Conservation (phyloP, 148 eudicot genomes). For the Pouteria glomerata region DNA sequence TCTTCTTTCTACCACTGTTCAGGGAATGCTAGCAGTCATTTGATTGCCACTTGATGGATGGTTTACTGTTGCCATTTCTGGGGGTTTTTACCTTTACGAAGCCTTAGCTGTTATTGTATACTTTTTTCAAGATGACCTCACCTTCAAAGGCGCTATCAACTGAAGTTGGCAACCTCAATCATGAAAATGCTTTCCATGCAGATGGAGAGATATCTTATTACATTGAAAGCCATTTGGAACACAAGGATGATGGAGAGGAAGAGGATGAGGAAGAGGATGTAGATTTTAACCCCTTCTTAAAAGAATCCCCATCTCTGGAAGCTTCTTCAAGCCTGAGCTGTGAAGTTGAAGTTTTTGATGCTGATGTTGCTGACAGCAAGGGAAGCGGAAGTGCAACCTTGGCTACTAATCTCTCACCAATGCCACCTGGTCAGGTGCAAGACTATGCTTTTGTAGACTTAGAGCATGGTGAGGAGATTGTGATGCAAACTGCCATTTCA, state of each 20-base stretch:
- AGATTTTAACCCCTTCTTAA: conserved; percentile 82
- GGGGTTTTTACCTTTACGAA: background rate
- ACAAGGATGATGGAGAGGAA: conserved; percentile 32
- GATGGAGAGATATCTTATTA: conserved; percentile 16
- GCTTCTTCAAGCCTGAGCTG: conserved; percentile 93
- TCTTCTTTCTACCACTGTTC: background rate
- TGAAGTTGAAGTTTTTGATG: conserved; percentile 72
- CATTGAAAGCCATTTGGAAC: conserved; percentile 27
- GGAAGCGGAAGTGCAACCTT: conserved; percentile 17
- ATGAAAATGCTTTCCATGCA: conserved; percentile 13
- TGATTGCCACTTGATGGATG: conserved; percentile 4
- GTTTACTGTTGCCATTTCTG: background rate
- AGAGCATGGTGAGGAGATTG: conserved; percentile 32
- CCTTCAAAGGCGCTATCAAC: conserved; percentile 17
- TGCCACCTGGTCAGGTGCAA: conserved; percentile 17
- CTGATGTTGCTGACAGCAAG: conserved; percentile 52
- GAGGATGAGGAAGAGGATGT: conserved; percentile 88
- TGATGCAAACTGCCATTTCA: conserved; percentile 17
- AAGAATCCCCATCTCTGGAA: conserved; percentile 58
- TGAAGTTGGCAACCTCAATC: conserved; percentile 16
- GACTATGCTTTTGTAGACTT: conserved; percentile 23
- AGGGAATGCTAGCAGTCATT: background rate
- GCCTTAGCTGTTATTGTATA: background rate
- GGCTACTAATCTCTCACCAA: conserved; percentile 10
- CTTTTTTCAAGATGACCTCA: conserved; percentile 22